Evolutionary conservation across 2,329 filamentous ascomycete genomes (phyloP), one percentile per base, ranked within the genome.

Genomic region (Dichotomopilus funicola): DNA sequence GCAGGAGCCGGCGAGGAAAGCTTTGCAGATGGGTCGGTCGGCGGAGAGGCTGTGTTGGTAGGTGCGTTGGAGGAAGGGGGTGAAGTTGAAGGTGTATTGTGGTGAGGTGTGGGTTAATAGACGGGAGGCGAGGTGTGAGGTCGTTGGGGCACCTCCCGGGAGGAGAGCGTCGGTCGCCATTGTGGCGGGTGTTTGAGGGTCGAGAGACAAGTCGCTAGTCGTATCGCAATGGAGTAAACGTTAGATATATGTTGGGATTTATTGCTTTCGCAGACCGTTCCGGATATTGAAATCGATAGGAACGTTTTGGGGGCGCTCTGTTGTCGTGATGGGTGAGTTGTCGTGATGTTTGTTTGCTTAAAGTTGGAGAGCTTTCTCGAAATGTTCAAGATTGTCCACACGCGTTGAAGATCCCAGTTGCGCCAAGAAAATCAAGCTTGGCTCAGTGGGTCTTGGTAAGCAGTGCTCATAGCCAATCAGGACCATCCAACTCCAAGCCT

Each of bases 1-100:
- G 68, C 94, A 97, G 73, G 91, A 87, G 43, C 90, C 91, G 59
- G 89, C 82, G 58, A 88, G 79, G 75, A 90, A 96, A 58, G 91
- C 86, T 68, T 88, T 89, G 77, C 94, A 97, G 68, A 88, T 78
- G 44, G 91, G 89, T 0, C 88, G 82, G 69, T 88, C 84, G 40
- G 87, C 81, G 27, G 89, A 83, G 51, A 96, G 85, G 61, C 88
- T 88, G 72, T 95, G 91, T 60, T 90, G 85, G 72, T 94, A 91
- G 62, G 88, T 91, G 59, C 84, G 78, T 62, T 86, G 86, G 40
- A 96, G 83, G 74, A 95, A 96, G 47, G 89, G 87, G 36, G 83
- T 86, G 78, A 96, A 96, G 70, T 82, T 82, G 77, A 96, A 96
- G 64, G 76, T 82, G 74, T 89, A 87, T 57, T 70, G 64, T 4